Evolutionary conservation across 495 filamentous ascomycete species (phyloP), one percentile per base, ranked within the genome.

Genomic region (Penicillium turbatum): DNA sequence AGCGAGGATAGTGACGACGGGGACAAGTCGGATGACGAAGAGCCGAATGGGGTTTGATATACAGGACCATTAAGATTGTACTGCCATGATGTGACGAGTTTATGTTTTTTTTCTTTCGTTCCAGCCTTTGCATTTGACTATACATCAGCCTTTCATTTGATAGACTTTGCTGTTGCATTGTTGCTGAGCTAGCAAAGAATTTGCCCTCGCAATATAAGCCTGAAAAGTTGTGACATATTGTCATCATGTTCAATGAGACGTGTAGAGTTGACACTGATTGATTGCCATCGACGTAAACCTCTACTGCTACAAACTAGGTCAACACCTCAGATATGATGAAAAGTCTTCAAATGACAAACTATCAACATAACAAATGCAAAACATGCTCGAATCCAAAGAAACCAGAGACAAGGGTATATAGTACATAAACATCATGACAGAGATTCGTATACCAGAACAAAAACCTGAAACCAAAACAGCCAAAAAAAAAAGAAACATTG

Each of bases 1-100:
- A 73, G 75, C 15, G 82, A 79, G 12, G 77, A 87, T 0, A 71
- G 66, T 45, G 78, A 77, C n/a, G 78, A 77, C n/a, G 70, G 60
- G 12, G 69, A 65, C 26, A 80, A 77, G 13, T 78, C 75, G 0
- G 78, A 79, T n/a, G 74, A 76, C 2, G 79, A 80, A 7, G 73
- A 75, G 34, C 32, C 52, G 9, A 58, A 47, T 11, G 47, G 26
- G 6, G 43, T 42, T 29, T 65, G 46, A 56, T 41, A 44, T 44
- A 44, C 27, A 31, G 9, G 11, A 42, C 10, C 29, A 46, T 11
- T 11, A 26, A 53, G 34, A 50, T 7, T 43, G 9, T 32, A 42
- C 35, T 16, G 21, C 54, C 29, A 53, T 47, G 58, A 53, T 53
- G 38, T 61, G 54, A 61, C 45, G 58, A 61, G 37, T 53, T 27